Evolutionary conservation across 202 grass and related monocot genomes (phyloP), one percentile per base, ranked within the genome.

Genomic region (Schoenoplectus triqueter): DNA sequence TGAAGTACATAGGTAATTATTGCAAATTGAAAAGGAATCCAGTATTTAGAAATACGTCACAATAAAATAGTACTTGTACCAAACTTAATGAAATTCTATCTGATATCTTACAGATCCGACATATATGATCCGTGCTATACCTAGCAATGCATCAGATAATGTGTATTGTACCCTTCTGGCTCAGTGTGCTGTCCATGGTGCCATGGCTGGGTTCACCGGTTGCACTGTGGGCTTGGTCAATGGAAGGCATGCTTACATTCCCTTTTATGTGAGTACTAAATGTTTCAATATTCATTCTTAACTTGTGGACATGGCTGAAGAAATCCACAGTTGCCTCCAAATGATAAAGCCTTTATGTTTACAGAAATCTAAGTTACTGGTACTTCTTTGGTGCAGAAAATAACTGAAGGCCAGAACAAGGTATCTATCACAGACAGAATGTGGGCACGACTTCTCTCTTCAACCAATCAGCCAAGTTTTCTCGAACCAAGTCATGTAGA

Each of bases 161-260:
- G 91, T 98, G 15, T 98, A 98, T 2, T 95, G 91, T 87, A 95
- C 95, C 73, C 49, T 98, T 45, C 55, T 98, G 77, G 92, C 95
- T 18, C 95, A 98, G 44, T 93, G 95, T 64, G 91, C 91, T 22
- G 81, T 98, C 7, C 95, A 95, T 66, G 95, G 95, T 78, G 81
- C 89, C 61, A 95, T 98, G 92, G 95, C 95, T 66, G 95, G 95
- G 83, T 98, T 95, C 75, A 98, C 95, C 5, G 95, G 95, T 20
- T 93, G 88, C 64, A 95, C 91, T 6, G 56, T 89, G 20, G 95
- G 95, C n/a, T 91, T 88, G 66, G 95, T 98, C 13, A 98, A 98
- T 5, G 93, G 95, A 17, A 83, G 92, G 9, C 95, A 95, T 61
- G 89, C 91, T 73, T 98, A 98, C 15, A 98, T 98, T 41, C 95